Evolutionary conservation across 75 land plant genomes (phyloP), one percentile per base, ranked within the genome.

Genomic region (Pinus albicaulis): DNA sequence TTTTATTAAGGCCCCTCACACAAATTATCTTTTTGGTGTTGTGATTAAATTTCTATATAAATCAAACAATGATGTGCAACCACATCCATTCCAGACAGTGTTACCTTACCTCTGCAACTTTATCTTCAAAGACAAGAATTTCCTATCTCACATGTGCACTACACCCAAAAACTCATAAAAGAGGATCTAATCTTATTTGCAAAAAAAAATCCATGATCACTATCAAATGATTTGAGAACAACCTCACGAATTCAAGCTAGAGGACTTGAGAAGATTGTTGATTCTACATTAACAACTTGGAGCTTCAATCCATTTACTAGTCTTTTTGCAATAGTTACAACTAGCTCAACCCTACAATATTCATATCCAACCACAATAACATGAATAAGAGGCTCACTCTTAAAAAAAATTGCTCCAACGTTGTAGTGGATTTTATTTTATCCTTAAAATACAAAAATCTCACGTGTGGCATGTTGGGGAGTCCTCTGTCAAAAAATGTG

Each of bases 291-390:
- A 23, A 97, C 84, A 69, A 96, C 92, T 80, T 94, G 90, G 25
- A 97, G 89, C 31, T 77, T 77, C 52, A 95, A 98, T 60, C 80
- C 85, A 56, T 82, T 79, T 71, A 86, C 88, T 77, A 97, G 86
- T 82, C 99, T 97, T 61, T 97, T 98, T 26, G 99, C 87, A 22
- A 97, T 72, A 31, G 99, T 97, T 28, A 95, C 99, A 74, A 98
- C 92, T 36, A 97, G 77, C 79, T 97, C 98, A 71, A 97, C 92
- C 57, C 98, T 98, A 76, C 93, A 85, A 59, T 97, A 94, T 44
- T 98, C 98, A 80, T 92, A 95, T 2, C 99, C 99, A 64, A 92
- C 98, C 73, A 97, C 86, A 58, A 82, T 89, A 20, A 97, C 92
- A 52, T 76, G 74, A 68, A 92, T 82, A 34, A 82, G 86, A 55